A percentile compares a stretch with the other conserved stretches of the same genome.
These are phyloP conservation scores for Decorospora gaudefroyi DNA, from an alignment of 2,329 filamentous ascomycete species.

Conservation along the genomic window DNA sequence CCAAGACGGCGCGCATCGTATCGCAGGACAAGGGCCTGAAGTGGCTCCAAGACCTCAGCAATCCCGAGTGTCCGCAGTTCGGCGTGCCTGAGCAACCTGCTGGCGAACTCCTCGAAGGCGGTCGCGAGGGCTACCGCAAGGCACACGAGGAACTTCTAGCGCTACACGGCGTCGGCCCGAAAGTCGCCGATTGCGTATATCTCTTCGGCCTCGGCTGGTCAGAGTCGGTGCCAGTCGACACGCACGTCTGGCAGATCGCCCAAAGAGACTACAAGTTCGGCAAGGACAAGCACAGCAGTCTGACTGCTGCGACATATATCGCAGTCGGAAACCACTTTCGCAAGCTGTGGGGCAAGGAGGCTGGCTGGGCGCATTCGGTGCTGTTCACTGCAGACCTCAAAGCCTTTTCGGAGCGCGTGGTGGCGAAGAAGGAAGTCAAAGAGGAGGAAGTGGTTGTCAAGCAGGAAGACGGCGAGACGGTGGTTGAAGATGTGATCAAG, in stretches of 20 bases:
- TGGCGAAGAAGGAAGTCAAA: conserved; percentile 56
- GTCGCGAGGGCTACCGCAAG: conserved; percentile 69
- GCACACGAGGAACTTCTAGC: conserved; percentile 80
- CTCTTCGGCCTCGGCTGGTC: conserved; percentile 96
- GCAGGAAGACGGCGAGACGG: conserved; percentile 32
- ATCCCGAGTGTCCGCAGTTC: conserved; percentile 71
- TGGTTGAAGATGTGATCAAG: conserved; percentile 30
- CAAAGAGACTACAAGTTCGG: conserved; percentile 94
- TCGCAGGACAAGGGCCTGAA: conserved; percentile 65
- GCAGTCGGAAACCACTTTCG: conserved; percentile 90
- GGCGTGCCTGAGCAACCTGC: conserved; percentile 52
- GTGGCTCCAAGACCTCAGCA: conserved; percentile 80
- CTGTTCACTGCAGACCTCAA: conserved; percentile 91
- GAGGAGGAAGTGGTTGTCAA: conserved; percentile 49
- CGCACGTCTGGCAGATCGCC: conserved; percentile 97
- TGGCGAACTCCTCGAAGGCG: conserved; percentile 55
- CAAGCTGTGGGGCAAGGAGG: conserved; percentile 85
- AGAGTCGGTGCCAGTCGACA: conserved; percentile 93
- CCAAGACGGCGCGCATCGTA: conserved; percentile 79
- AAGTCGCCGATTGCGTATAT: conserved; percentile 95
- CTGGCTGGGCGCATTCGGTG: conserved; percentile 97
- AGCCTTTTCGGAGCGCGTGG: conserved; percentile 74
- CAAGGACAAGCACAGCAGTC: conserved; percentile 76
- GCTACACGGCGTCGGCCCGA: conserved; percentile 89
- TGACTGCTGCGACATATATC: conserved; percentile 87